Percentiles rank a stretch among this genome's conserved stretches.
These are phyloP conservation scores for Talaromyces adpressus DNA, from an alignment of 495 filamentous ascomycete genomes.

Conservation along the genomic window DNA sequence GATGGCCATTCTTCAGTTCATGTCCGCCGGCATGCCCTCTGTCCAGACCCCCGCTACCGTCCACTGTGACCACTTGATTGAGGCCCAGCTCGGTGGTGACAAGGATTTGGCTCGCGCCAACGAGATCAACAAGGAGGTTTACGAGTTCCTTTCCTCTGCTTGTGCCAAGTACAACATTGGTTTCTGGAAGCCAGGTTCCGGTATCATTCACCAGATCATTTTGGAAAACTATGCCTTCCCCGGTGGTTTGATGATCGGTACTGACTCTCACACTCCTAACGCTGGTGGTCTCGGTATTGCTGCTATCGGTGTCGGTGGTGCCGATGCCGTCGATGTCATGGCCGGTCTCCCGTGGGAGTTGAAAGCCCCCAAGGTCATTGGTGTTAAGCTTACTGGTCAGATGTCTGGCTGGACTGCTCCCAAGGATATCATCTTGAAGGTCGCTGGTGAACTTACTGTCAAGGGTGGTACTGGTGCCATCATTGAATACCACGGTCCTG, in stretches of 20 bases:
- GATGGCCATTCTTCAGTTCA: conserved; percentile 99
- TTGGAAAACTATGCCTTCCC: conserved; percentile 99
- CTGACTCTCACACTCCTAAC: conserved; percentile 98
- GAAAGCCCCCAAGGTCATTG: conserved; percentile 96
- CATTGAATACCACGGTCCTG: conserved; percentile 90
- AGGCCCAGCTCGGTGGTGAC: conserved; percentile 87
- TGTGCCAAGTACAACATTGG: conserved; percentile 99
- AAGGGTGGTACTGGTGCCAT: conserved; percentile 98
- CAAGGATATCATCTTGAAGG: conserved; percentile 98
- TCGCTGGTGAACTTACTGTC: conserved; percentile 93
- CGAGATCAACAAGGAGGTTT: conserved; percentile 98
- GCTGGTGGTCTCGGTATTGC: conserved; percentile 94
- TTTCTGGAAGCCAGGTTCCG: conserved; percentile 98
- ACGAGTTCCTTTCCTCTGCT: conserved; percentile 90
- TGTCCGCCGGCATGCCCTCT: conserved; percentile 92
- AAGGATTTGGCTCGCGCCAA: conserved; percentile 92
- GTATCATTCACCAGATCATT: conserved; percentile 99
- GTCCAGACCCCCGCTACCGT: conserved; percentile 95
- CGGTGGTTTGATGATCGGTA: conserved; percentile 96
- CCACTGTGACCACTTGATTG: conserved; percentile 99
- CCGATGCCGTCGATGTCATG: conserved; percentile 98
- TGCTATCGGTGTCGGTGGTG: conserved; percentile 97
- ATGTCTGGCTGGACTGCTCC: conserved; percentile 91
- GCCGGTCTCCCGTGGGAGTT: conserved; percentile 96
- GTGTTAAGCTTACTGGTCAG: conserved; percentile 86